Evolutionary conservation across 371 early-diverging fungal genomes (phyloP), one percentile per base, ranked within the genome.

Genomic region (Apophysomyces ossiformis): DNA sequence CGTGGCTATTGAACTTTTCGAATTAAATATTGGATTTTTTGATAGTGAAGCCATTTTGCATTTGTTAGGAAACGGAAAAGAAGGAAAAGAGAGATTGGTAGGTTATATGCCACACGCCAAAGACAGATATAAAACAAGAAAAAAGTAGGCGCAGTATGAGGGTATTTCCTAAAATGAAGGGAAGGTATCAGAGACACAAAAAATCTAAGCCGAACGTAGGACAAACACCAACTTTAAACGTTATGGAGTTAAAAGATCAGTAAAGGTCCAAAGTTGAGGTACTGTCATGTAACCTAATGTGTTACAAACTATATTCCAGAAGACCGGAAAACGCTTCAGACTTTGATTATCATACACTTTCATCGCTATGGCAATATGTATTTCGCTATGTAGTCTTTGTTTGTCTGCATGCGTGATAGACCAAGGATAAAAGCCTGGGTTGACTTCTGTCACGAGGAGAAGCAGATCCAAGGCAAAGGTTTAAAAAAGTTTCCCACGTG

Each of bases 1-100:
- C 3, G 73, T 76, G 7, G 64, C 58, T 16, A 67, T 71, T 1
- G 79, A 72, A n/a, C 72, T 74, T 45, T 64, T 74, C 37, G 77
- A 69, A 18, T 67, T 66, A 54, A 79, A 76, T n/a, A 75, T 38
- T 1, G 69, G 66, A 35, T 68, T 73, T 8, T 65, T 58, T 32
- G 7, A 57, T 36, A n/a, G 18, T n/a, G n/a, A 37, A 38, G 43
- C 37, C 63, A 64, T 63, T 15, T 13, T 32, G 8, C 13, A 38
- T 13, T 7, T 37, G 37, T 26, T 26, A 7, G 41, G 12, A 21
- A 54, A 59, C 13, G 58, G 54, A 18, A 59, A 45, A 63, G 41
- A 62, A 18, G 21, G 37, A 38, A 32, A 62, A 67, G 56, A 41
- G 38, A 35, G 39, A 39, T 32, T 12, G 16, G 36, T 16, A 26